Evolutionary conservation across 192 early-diverging fungal species (phyloP), one percentile per base, ranked within the genome.

Genomic region (Jimgerdemannia lactiflua): DNA sequence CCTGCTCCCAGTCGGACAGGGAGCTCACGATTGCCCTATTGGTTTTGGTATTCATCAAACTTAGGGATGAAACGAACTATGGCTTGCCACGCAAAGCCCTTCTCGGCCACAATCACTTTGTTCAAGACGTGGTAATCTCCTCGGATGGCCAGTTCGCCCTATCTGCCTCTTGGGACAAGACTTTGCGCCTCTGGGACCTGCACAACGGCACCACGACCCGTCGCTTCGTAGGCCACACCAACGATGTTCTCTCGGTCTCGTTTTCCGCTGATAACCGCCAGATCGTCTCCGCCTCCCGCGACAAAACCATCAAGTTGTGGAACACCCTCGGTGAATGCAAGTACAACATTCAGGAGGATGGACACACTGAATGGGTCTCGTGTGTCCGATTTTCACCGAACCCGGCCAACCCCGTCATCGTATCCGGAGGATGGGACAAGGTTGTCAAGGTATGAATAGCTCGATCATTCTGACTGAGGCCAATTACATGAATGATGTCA

Each of bases 301-400:
- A 99, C 89, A 97, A 96, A 92, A 91, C 91, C 85, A 98, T 99
- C 92, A 99, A 98, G 93, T 89, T 99, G 83, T 99, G 98, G 98
- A 98, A 99, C 94, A 99, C 97, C 72, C 90, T 99, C 43, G 98
- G 97, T 80, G 98, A 99, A 88, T 98, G 98, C 96, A 99, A 99
- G 94, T 95, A 92, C 92, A 96, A 92, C 91, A 93, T 99, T 84
- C 91, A 89, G 79, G 94, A 98, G 78, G 95, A 98, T 79, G 94
- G 94, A 80, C 98, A 99, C 95, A 86, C 92, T 84, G 95, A 97
- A 84, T 99, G 98, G 98, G 94, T 98, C 80, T 98, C 96, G 71
- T 97, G 95, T 90, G 98, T 99, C 81, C 93, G 95, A 83, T 98
- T 99, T 95, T 97, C 96, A 74, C 98, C 98, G 84, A 99, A 99